Base-by-base conservation (phyloP, 176 grass and related monocot genomes). In the Musa schizocarpa region DNA sequence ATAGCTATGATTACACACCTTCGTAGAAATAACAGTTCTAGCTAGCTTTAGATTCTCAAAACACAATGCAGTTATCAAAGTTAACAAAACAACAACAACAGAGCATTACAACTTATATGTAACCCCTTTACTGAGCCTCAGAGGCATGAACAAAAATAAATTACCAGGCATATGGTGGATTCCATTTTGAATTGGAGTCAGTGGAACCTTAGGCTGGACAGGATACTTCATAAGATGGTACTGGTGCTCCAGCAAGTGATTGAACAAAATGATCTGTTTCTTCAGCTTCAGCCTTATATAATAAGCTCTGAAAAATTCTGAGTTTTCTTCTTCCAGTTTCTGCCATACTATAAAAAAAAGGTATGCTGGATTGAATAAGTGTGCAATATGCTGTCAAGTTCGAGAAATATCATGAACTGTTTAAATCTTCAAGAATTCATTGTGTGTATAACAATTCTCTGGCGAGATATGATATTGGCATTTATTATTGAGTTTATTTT, bases 251-350 rank as follows among this genome's bases (percentile, higher is more conserved):
- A 98, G 82, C 78, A 98, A 89, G 82, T 98, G 82, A 82, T 98
- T 98, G 79, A 98, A 93, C 86, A 98, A 68, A 77, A 93, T 84
- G 75, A 98, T 98, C 74, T 98, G 94, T 71, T 80, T 91, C 85
- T 93, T 98, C 84, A 98, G 79, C 88, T 98, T 93, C 74, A 98
- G 83, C 64, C 94, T 85, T 93, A 98, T 93, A 77, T 93, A 98
- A 72, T 98, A 98, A 81, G 90, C 90, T 71, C 84, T 77, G 84
- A 98, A 98, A 77, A 98, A 98, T 62, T 98, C 94, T 14, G 86
- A 84, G 66, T 98, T 98, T 77, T 98, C 94, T 85, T 93, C 94
- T 81, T 98, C 94, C 1, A 98, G 88, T 79, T 98, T 98, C 84
- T 98, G 90, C 94, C 94, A 98, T 78, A 98, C 94, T 98, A 80